Evolutionary conservation across 1,284 basidiomycete species (phyloP).

Genomic region (Austropuccinia psidii): DNA sequence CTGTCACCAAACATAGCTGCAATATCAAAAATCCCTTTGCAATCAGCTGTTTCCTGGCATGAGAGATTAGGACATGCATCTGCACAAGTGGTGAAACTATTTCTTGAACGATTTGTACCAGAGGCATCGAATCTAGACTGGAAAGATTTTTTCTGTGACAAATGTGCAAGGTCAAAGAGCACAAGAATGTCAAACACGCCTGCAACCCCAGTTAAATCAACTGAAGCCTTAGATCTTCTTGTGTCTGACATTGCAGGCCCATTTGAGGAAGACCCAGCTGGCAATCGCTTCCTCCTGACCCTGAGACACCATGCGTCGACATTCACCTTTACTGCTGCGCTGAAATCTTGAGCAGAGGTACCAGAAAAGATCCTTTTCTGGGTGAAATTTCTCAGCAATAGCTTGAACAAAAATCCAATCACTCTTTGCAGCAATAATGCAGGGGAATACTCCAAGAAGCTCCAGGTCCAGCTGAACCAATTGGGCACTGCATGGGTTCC

Average conservation of each 20-base stretch:
- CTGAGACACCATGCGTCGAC: background rate
- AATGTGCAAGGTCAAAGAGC: background rate
- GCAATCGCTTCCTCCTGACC: background rate
- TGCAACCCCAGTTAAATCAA: background rate
- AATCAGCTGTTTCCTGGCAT: too few relatives aligned
- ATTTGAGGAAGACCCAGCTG: background rate
- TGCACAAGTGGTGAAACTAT: background rate
- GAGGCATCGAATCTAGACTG: background rate
- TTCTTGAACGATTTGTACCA: background rate
- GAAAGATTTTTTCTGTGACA: background rate
- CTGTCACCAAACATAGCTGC: too few relatives aligned
- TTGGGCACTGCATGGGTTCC: background rate
- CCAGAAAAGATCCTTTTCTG: background rate
- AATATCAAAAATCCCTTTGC: background rate
- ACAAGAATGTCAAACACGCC: background rate
- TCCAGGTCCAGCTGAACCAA: background rate
- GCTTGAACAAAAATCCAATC: background rate
- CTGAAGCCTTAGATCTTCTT: background rate
- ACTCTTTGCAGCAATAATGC: background rate
- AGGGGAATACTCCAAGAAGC: background rate
- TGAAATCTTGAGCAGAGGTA: background rate
- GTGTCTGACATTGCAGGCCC: constrained; percentile 5
- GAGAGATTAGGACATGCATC: background rate
- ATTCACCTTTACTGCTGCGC: background rate
- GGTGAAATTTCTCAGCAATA: background rate